These are phyloP conservation scores for Globisporangium heterothallicum DNA, from an alignment of 352 stramenopile species.

Conservation along the genomic window DNA sequence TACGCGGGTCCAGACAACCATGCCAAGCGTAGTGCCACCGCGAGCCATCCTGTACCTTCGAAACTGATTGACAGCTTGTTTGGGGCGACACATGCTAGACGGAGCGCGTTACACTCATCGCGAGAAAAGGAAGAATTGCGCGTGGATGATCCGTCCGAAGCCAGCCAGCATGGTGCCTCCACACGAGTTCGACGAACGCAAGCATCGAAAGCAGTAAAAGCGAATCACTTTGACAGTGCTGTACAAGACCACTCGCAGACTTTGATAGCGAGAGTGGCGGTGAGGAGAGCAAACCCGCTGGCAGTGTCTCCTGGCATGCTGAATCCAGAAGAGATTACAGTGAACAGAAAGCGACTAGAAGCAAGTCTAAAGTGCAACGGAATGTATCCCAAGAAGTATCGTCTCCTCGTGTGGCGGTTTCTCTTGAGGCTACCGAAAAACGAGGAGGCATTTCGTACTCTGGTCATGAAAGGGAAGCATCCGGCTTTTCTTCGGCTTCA, in stretches of 20 bases:
- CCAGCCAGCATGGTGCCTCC: neutral
- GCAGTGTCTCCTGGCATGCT: neutral
- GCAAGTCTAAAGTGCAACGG: conserved; percentile 65
- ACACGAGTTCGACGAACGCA: neutral
- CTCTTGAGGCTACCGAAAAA: conserved; percentile 83
- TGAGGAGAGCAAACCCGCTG: conserved; percentile 5
- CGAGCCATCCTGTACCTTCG: conserved; percentile 39
- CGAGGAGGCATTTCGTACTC: conserved; percentile 61
- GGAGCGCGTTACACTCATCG: neutral
- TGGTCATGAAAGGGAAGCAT: conserved; percentile 76
- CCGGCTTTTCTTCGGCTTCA: conserved; percentile 59
- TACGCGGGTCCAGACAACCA: neutral
- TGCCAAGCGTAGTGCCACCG: neutral
- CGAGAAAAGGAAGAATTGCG: neutral
- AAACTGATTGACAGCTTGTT: conserved; percentile 77
- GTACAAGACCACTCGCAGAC: too few species aligned
- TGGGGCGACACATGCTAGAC: conserved; percentile 27
- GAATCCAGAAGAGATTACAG: conserved; percentile 31
- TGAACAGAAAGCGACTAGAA: conserved; percentile 62
- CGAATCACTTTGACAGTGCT: too few species aligned
- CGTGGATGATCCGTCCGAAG: neutral
- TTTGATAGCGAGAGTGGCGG: neutral
- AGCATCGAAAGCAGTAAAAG: conserved; percentile 1
- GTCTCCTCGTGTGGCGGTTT: conserved; percentile 80
- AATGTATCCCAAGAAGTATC: conserved; percentile 77